Evolutionary conservation across 2,329 filamentous ascomycete genomes (phyloP).

Genomic region (Botrytis cinerea): DNA sequence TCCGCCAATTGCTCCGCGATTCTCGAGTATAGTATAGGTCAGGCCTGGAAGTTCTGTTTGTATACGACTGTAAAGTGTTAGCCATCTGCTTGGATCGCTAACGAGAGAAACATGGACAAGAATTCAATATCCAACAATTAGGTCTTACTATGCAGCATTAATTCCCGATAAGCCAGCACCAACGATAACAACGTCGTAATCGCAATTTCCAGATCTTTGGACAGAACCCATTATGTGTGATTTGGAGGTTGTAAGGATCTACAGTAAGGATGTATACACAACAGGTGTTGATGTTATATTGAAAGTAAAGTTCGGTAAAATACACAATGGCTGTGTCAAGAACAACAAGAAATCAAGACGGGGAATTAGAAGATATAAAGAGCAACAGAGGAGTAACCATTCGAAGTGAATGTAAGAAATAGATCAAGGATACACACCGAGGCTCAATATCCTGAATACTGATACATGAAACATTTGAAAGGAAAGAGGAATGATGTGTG

Average conservation of each 20-base stretch:
- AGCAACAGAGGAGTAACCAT: not conserved
- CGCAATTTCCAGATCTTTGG: constrained; percentile 15
- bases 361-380: not conserved
- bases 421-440: not conserved
- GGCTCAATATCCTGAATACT: not conserved
- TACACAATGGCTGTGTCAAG: not conserved
- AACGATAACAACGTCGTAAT: constrained; percentile 61
- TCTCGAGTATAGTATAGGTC: constrained; percentile 68
- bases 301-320: not conserved
- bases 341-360: not conserved
- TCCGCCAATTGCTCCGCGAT: constrained; percentile 65
- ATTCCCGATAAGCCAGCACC: constrained; percentile 77
- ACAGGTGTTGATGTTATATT: not conserved
- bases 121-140: not conserved
- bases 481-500: not conserved
- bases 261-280: not conserved
- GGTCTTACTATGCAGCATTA: constrained; percentile 63
- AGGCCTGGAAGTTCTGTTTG: constrained; percentile 56
- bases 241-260: not conserved
- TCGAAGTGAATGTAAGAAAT: not conserved
- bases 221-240: constrained; percentile 28
- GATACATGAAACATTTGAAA: not conserved
- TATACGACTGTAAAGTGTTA: constrained; percentile 47
- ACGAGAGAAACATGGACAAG: not conserved
- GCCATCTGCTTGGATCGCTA: not conserved